Conservation (phyloP, 2,329 filamentous ascomycete genomes). For the Anthostomella pinea region DNA sequence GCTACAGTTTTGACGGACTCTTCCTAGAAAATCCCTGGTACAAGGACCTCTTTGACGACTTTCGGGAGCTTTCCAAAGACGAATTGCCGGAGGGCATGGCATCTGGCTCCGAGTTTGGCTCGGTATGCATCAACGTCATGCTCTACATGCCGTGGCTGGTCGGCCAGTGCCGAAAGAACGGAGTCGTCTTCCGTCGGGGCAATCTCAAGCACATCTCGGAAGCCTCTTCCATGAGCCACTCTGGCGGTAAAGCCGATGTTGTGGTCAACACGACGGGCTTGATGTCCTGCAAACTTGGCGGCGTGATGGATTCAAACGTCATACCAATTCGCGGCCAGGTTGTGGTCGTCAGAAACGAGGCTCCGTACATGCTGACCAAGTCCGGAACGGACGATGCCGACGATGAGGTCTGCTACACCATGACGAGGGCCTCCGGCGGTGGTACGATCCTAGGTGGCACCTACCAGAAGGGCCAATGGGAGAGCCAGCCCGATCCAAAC, state of each 20-base stretch:
- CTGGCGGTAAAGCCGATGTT: constrained; percentile 58
- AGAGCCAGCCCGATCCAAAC: constrained; percentile 73
- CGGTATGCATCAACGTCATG: constrained; percentile 87
- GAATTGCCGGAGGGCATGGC: constrained; percentile 65
- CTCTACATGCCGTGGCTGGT: constrained; percentile 85
- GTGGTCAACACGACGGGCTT: constrained; percentile 86
- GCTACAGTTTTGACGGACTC: constrained; percentile 63
- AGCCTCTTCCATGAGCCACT: constrained; percentile 59
- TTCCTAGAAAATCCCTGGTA: constrained; percentile 71
- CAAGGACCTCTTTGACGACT: constrained; percentile 68
- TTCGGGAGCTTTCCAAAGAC: constrained; percentile 54
- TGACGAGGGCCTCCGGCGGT: constrained; percentile 76
- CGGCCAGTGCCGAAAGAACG: constrained; percentile 72
- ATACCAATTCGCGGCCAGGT: constrained; percentile 79
- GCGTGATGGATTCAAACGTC: constrained; percentile 72
- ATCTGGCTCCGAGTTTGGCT: constrained; percentile 73
- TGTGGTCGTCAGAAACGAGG: constrained; percentile 77
- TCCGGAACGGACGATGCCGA: constrained; percentile 72
- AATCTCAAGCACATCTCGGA: constrained; percentile 69
- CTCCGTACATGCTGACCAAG: constrained; percentile 64
- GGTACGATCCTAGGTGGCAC: constrained; percentile 86
- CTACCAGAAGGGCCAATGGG: constrained; percentile 77
- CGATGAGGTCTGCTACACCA: constrained; percentile 74
- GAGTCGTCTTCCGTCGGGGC: constrained; percentile 64
- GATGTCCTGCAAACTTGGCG: constrained; percentile 70